Percentiles rank a stretch among this genome's conserved stretches.
Evolutionary conservation across 495 filamentous ascomycete genomes (phyloP).

Genomic region (Neurospora sp.): DNA sequence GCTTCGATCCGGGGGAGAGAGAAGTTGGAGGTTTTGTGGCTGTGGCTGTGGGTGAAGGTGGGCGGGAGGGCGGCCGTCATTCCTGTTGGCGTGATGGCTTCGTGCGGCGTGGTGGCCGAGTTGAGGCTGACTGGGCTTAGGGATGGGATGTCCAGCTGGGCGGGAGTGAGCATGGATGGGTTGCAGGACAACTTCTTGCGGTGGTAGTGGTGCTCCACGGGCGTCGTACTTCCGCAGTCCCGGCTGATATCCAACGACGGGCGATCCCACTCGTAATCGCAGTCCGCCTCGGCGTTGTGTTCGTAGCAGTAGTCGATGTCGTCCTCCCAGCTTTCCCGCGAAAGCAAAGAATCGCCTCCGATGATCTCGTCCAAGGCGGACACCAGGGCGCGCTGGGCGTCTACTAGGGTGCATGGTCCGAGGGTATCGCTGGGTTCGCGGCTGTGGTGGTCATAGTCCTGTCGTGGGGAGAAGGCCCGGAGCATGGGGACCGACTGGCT

Average conservation of each 20-base stretch:
- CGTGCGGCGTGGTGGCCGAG: constrained; percentile 25
- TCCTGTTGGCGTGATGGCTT: constrained; percentile 31
- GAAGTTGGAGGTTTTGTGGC: constrained; percentile 31
- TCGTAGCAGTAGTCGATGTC: constrained; percentile 95
- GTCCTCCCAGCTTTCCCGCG: constrained; percentile 69
- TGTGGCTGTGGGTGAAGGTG: constrained; percentile 1
- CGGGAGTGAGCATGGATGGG: constrained; percentile 30
- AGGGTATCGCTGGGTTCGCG: constrained; percentile 35
- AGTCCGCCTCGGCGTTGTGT: constrained; percentile 79
- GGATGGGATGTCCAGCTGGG: constrained; percentile 34
- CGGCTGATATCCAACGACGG: constrained; percentile 34
- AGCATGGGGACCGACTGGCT: constrained; percentile 39
- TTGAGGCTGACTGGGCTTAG: constrained; percentile 35
- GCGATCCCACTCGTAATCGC: constrained; percentile 79
- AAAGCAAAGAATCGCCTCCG: constrained; percentile 27
- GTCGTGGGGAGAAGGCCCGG: constrained; percentile 24
- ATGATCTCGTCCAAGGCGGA: constrained; percentile 22
- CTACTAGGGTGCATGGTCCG: constrained; percentile 27
- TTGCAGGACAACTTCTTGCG: constrained; percentile 15
- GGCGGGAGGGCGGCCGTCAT: constrained; percentile 2
- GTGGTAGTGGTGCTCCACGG: constrained; percentile 15
- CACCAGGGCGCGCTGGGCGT: constrained; percentile 22
- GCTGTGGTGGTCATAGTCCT: constrained; percentile 13
- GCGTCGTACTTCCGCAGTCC: constrained; percentile 18
- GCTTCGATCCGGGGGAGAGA: constrained; percentile 28